Evolutionary conservation across 257 asterid species (phyloP).

Genomic region (Nicotiana knightiana): DNA sequence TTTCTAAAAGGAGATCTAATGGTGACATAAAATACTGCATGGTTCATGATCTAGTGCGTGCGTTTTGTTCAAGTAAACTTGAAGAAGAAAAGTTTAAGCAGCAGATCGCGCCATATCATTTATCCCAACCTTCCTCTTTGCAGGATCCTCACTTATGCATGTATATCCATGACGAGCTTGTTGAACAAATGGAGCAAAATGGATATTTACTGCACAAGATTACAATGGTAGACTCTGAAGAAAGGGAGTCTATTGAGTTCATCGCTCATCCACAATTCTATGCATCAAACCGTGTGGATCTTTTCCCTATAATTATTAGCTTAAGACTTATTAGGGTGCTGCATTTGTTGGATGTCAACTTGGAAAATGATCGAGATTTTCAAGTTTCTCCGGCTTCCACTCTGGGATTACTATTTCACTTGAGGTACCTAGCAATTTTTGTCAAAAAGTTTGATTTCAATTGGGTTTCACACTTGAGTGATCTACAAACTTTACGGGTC

Average conservation of each 20-base stretch:
- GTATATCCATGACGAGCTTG: not conserved
- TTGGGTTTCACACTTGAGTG: not conserved
- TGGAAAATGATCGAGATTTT: not conserved
- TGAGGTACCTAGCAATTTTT: not conserved
- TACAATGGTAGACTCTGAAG: not conserved
- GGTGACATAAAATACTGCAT: slow-evolving; percentile 13
- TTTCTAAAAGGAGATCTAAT: not conserved
- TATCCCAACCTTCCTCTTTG: not conserved
- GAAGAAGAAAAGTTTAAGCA: not conserved
- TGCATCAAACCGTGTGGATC: not conserved
- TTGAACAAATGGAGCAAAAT: not conserved
- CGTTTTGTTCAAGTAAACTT: not conserved
- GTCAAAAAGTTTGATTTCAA: not conserved
- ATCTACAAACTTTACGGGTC: not conserved
- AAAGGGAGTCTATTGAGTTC: not conserved
- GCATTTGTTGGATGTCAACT: not conserved
- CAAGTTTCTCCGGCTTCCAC: not conserved
- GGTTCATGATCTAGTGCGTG: slow-evolving; percentile 11
- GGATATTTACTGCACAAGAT: not conserved
- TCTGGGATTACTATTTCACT: not conserved
- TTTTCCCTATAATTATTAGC: not conserved
- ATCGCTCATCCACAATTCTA: not conserved
- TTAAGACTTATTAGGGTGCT: not conserved
- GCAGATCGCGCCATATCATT: not conserved
- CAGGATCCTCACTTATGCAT: not conserved